phyloP scores from a whole-genome alignment of 495 filamentous ascomycete species.

The Astrothelium macrocarpum region DNA sequence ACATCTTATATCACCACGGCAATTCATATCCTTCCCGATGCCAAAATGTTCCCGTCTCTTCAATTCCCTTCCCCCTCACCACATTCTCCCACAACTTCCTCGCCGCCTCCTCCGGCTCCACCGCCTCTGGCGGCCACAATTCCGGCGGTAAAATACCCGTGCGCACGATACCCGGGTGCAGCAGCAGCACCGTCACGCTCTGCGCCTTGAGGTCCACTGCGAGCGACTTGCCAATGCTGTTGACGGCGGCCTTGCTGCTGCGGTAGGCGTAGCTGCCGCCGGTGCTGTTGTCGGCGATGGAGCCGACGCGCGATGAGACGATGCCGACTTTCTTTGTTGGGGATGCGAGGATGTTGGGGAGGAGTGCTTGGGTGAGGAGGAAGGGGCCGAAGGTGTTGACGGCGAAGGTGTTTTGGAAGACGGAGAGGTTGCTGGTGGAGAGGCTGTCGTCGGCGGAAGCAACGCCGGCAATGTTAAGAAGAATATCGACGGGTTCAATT shows the following conservation, averaged over 20 bases:
- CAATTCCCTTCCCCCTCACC: slow-evolving; percentile 25
- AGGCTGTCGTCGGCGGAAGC: slow-evolving; percentile 26
- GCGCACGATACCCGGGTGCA: slow-evolving; percentile 36
- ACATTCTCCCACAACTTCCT: slow-evolving; percentile 30
- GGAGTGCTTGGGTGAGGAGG: slow-evolving; percentile 32
- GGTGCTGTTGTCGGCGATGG: slow-evolving; percentile 41
- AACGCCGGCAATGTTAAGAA: slow-evolving; percentile 31
- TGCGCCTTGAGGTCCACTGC: slow-evolving; percentile 30
- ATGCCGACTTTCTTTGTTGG: slow-evolving; percentile 21
- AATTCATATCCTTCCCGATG: slow-evolving; percentile 32
- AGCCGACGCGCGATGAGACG: slow-evolving; percentile 35
- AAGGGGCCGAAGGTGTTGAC: slow-evolving; percentile 32
- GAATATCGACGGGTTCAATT: slow-evolving; percentile 21
- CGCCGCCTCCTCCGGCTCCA: slow-evolving; percentile 33
- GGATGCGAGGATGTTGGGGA: slow-evolving; percentile 28
- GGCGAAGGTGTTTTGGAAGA: slow-evolving; percentile 22
- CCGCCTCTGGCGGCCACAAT: slow-evolving; percentile 20
- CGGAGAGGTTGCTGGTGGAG: slow-evolving; percentile 11
- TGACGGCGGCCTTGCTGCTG: slow-evolving; percentile 52
- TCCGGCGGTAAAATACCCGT: slow-evolving; percentile 17
- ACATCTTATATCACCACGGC: slow-evolving; percentile 24
- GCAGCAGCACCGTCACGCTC: slow-evolving; percentile 26
- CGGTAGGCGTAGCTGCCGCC: slow-evolving; percentile 76
- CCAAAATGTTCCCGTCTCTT: slow-evolving; percentile 31
- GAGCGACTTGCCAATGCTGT: slow-evolving; percentile 33